Evolutionary conservation across 208 protist genomes (phyloP), one percentile per base, ranked within the genome.

Genomic region (Leishmania lainsoni): DNA sequence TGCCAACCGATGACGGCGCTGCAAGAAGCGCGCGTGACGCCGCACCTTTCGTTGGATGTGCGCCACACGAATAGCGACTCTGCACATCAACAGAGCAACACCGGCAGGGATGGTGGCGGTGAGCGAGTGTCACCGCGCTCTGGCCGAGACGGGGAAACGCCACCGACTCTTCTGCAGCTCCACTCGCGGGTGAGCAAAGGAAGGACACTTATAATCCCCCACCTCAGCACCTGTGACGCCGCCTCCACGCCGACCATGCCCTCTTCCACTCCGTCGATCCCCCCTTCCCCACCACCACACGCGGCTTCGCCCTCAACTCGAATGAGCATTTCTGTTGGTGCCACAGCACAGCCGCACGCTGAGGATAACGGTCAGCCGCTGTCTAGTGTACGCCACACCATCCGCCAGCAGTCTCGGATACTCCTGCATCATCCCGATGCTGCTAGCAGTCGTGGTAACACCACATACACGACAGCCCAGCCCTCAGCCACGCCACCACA

Each of bases 201-300:
- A 17, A 4, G 29, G 14, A 20, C 26, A 16, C 71, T 61, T 42
- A 16, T 6, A 9, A 54, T 74, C 5, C 45, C 69, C 48, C 3
- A 74, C 45, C 69, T 74, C 17, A 35, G 45, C 69, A 29, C 45
- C 39, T 45, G 26, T 5, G 26, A 10, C 45, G 32, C 26, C 45
- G 51, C 48, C 72, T 16, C 10, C 5, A 42, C 72, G 72, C 12
- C 51, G 20, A 32, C 22, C 51, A 63, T 26, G 29, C 49, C 20
- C 17, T 17, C 10, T 51, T 42, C 51, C 51, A n/a, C 52, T 3
- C 2, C 49, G 32, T 77, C 54, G 71, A 59, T n/a, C 49, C 45
- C 71, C 54, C 17, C 52, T 20, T 56, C 51, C 51, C 73, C 73
- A 8, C 73, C 73, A 61, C 26, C 72, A 61, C 72, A 76, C 51